A percentile compares a stretch with the other conserved stretches of the same genome.
Evolutionary conservation across 768 basidiomycete genomes (phyloP).

Genomic region (Naganishia vishniacii): DNA sequence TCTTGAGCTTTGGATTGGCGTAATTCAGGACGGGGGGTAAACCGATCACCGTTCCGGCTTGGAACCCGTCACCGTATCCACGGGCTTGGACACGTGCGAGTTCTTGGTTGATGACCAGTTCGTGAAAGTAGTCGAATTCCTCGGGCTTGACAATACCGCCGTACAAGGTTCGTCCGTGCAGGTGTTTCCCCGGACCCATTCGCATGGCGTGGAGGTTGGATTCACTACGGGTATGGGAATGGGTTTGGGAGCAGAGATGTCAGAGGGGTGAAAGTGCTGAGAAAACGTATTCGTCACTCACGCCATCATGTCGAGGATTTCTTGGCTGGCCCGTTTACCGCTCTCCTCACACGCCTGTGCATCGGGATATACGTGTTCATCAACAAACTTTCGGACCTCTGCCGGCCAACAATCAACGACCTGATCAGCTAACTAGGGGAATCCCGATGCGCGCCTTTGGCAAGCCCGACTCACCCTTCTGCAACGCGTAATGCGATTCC

Average conservation of each 20-base stretch:
- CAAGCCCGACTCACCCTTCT: slow-evolving; percentile 43
- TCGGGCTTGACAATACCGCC: slow-evolving; percentile 70
- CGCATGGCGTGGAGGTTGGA: slow-evolving; percentile 80
- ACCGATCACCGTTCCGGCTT: slow-evolving; percentile 73
- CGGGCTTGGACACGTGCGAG: slow-evolving; percentile 62
- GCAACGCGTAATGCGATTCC: slow-evolving; percentile 55
- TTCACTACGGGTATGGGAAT: slow-evolving; percentile 54
- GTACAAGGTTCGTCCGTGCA: slow-evolving; percentile 71
- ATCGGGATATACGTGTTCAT: slow-evolving; percentile 66
- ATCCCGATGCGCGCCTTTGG: too few relatives aligned
- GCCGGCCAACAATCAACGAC: not conserved
- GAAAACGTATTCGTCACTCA: too few relatives aligned
- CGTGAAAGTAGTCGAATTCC: slow-evolving; percentile 85
- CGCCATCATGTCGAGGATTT: slow-evolving; percentile 78
- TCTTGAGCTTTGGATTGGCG: slow-evolving; percentile 63
- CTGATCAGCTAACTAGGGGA: slow-evolving; percentile 7
- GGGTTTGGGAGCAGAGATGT: not conserved
- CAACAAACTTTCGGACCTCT: slow-evolving; percentile 57
- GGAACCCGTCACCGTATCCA: slow-evolving; percentile 71
- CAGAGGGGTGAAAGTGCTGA: not conserved
- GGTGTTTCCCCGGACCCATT: slow-evolving; percentile 81
- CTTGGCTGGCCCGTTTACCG: slow-evolving; percentile 76
- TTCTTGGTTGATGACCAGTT: slow-evolving; percentile 76
- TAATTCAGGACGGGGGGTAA: slow-evolving; percentile 82
- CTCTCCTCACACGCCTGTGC: slow-evolving; percentile 74